Base-by-base conservation (phyloP, 164 flowering plant genomes). In the Chimonanthus praecox region DNA sequence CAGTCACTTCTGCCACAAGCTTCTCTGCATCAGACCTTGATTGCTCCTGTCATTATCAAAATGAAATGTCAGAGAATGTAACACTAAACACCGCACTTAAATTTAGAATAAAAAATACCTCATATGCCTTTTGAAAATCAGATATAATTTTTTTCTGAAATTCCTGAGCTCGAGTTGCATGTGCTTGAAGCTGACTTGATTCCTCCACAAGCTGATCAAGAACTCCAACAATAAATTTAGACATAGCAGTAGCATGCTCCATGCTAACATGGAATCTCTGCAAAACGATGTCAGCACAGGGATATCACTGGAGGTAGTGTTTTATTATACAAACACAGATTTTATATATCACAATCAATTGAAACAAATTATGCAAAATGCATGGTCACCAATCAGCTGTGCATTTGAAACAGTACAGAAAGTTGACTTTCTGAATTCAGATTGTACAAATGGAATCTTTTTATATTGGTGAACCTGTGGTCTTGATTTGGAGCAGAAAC, bases 41-140 rank as follows among this genome's bases (percentile, higher is more conserved):
- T 67, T 90, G 93, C 78, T 92, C 98, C 99, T 96, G 87, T 54
- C 10, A 10, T 21, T 33, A 21, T 5, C 46, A 8, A 61, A 47
- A 47, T 33, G 33, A 33, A 33, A 33, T 33, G 33, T 45, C 11
- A 70, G 3, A 8, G 47, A 47, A 7, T 20, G 67, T 3, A 48
- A 62, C 33, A 33, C 9, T 44, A 33, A 58, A 11, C 10, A 9
- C 8, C 20, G 16, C 43, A 63, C 21, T 20, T 6, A 3, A 70
- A 7, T 71, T 33, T 43, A 44, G 47, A 67, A 18, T 33, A 67
- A 18, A 47, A 0, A 1, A 18, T 76, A 79, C 84, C 84, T 79
- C 94, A 78, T 85, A 94, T 69, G 85, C 87, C 78, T 84, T 89
- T 83, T 88, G 87, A 76, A 95, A 92, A 49, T 90, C 91, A 64